Evolutionary conservation across 2,329 filamentous ascomycete species (phyloP), one percentile per base, ranked within the genome.

Genomic region (Xylaria sp.): DNA sequence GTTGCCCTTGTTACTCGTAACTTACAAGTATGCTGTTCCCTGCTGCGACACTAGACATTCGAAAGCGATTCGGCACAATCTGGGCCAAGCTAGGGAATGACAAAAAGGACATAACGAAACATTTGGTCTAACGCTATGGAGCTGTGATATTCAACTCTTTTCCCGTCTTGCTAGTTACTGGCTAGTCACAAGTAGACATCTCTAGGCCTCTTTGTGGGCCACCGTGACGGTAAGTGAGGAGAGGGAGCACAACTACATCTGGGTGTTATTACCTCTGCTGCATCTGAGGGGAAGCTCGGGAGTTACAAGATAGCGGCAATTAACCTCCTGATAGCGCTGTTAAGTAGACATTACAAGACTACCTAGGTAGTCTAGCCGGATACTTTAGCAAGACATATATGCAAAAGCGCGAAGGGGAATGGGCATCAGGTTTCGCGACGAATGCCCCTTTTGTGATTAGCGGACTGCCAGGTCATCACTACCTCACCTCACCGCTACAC

Each of bases 121-220:
- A 65, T 68, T 63, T 55, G 68, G 58, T 65, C 71, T 71, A 71
- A 75, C 65, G 71, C 71, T 68, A 72, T 72, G 48, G 60, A 69
- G 69, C 69, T 65, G 69, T 69, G 67, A 62, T 50, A 65, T 70
- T 65, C 70, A 70, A 63, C 68, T 64, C 16, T 58, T 70, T 73
- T 69, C 69, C 68, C 71, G 63, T 71, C 63, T 68, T 65, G 70
- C 62, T 68, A 68, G 69, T 65, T 66, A 70, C 59, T 69, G 64
- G 69, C 74, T 69, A 74, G 69, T 72, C 70, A 64, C 64, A 62
- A 68, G 69, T 62, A 64, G 51, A 72, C 71, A 68, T 69, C 60
- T 68, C 66, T 66, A 72, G 69, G 58, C 62, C 53, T 47, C 60
- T 53, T 53, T 67, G 71, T 71, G 71, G 72, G 68, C 72, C 70